These are phyloP conservation scores for Mollisia scopiformis DNA, from an alignment of 2,329 filamentous ascomycete genomes.

Conservation along the genomic window DNA sequence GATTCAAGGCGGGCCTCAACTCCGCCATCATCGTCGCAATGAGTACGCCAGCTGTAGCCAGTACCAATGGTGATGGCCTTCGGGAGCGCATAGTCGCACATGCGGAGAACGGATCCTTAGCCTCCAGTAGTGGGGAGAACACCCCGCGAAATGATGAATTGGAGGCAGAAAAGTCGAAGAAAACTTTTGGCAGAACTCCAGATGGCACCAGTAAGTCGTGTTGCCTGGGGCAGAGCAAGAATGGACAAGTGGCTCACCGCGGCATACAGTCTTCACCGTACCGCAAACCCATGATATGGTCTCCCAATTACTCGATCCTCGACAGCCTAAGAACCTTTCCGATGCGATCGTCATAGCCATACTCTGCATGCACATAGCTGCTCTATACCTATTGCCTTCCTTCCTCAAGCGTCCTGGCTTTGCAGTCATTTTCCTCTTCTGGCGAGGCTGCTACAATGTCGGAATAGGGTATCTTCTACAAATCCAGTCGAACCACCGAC, in stretches of 20 bases:
- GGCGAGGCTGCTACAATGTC: conserved; percentile 89
- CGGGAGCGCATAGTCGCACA: conserved; percentile 28
- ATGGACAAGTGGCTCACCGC: not conserved
- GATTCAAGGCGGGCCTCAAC: conserved; percentile 16
- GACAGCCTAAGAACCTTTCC: conserved; percentile 92
- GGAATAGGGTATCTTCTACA: conserved; percentile 91
- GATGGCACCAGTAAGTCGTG: conserved; percentile 78
- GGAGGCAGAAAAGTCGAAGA: conserved; percentile 57
- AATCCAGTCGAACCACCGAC: conserved; percentile 86
- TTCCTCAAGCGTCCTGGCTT: conserved; percentile 75
- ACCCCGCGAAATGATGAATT: conserved; percentile 14
- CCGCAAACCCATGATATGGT: conserved; percentile 99
- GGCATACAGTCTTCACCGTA: conserved; percentile 80
- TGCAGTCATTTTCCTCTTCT: conserved; percentile 84
- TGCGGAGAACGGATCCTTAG: conserved; percentile 15
- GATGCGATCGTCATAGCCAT: conserved; percentile 81
- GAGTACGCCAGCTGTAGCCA: conserved; percentile 5
- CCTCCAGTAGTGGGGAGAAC: conserved; percentile 16
- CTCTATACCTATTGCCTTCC: conserved; percentile 73
- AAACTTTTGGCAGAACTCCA: conserved; percentile 89
- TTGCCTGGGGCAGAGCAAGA: not conserved
- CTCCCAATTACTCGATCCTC: conserved; percentile 91
- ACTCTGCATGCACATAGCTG: conserved; percentile 72
- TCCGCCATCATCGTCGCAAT: conserved; percentile 10
- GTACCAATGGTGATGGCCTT: conserved; percentile 24